These are phyloP conservation scores for Termitomyces sp. DNA, from an alignment of 768 basidiomycete genomes.

Conservation along the genomic window DNA sequence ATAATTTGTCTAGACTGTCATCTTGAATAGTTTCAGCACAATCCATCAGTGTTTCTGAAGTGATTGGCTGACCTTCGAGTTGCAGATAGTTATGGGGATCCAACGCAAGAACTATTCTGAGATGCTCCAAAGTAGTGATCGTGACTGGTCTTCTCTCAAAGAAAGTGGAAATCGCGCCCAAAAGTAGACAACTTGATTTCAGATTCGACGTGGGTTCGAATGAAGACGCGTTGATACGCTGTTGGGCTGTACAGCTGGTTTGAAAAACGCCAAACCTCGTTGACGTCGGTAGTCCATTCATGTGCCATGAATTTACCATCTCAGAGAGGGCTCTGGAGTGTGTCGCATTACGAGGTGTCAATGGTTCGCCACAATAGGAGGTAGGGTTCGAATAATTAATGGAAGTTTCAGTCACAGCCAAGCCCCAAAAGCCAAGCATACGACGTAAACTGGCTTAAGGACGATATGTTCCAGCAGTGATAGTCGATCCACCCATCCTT, in stretches of 20 bases:
- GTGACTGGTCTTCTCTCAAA: not conserved
- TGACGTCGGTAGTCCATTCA: not conserved
- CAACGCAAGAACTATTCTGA: not conserved
- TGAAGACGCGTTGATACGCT: not conserved
- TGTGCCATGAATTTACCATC: too few relatives aligned
- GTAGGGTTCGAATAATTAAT: not conserved
- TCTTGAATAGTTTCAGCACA: not conserved
- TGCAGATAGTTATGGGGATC: not conserved
- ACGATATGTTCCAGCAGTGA: not conserved
- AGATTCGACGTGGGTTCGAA: not conserved
- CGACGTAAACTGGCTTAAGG: not conserved
- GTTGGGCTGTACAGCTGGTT: not conserved
- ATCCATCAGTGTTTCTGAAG: not conserved
- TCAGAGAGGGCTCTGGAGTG: not conserved
- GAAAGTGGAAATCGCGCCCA: not conserved
- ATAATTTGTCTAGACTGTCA: not conserved
- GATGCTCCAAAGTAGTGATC: not conserved
- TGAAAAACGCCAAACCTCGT: not conserved
- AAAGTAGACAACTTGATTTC: too few relatives aligned
- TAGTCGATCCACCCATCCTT: too few relatives aligned
- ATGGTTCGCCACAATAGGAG: not conserved
- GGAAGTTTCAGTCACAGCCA: not conserved
- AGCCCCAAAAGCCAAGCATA: not conserved
- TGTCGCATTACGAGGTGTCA: too few relatives aligned
- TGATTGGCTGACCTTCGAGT: not conserved